Percentiles rank a stretch among this genome's conserved stretches.
Conservation (phyloP, 352 stramenopile genomes). For the Albugo candida region DNA sequence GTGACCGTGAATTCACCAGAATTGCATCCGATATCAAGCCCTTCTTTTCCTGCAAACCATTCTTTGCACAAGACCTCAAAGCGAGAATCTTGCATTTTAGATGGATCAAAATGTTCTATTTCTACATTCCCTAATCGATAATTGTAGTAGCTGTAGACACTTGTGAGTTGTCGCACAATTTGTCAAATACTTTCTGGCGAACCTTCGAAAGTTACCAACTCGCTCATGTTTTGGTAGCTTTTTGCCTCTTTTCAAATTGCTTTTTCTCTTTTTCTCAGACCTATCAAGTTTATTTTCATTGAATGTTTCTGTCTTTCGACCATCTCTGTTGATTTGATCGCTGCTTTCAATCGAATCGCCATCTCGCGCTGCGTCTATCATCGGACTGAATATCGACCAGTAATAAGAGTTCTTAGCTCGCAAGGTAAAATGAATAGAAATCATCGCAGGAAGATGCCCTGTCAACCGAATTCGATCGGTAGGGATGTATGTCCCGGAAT, state of each 20-base stretch:
- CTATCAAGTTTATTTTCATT: conserved; percentile 10
- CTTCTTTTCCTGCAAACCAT: conserved; percentile 47
- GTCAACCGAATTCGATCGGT: too few species aligned
- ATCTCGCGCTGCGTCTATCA: too few species aligned
- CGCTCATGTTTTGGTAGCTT: not conserved
- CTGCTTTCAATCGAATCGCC: too few species aligned
- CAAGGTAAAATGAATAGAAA: too few species aligned
- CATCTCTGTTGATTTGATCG: too few species aligned
- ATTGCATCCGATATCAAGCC: conserved; percentile 67
- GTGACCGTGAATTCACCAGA: conserved; percentile 56
- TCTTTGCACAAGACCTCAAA: conserved; percentile 28
- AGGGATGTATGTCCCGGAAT: too few species aligned
- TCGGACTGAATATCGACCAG: too few species aligned
- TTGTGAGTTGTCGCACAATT: not conserved
- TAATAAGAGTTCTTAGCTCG: too few species aligned
- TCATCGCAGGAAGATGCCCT: too few species aligned
- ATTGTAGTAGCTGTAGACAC: conserved; percentile 36
- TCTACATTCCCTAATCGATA: conserved; percentile 36
- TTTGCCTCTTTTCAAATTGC: conserved; percentile 50
- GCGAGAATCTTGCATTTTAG: conserved; percentile 28
- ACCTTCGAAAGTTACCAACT: too few species aligned
- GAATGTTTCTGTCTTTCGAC: not conserved
- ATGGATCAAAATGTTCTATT: conserved; percentile 6
- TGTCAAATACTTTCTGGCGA: not conserved
- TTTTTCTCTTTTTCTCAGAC: conserved; percentile 28